A percentile compares a stretch with the other conserved stretches of the same genome.
These are phyloP conservation scores for Carpinus viminea DNA, from an alignment of 306 rosid species.

Conservation along the genomic window DNA sequence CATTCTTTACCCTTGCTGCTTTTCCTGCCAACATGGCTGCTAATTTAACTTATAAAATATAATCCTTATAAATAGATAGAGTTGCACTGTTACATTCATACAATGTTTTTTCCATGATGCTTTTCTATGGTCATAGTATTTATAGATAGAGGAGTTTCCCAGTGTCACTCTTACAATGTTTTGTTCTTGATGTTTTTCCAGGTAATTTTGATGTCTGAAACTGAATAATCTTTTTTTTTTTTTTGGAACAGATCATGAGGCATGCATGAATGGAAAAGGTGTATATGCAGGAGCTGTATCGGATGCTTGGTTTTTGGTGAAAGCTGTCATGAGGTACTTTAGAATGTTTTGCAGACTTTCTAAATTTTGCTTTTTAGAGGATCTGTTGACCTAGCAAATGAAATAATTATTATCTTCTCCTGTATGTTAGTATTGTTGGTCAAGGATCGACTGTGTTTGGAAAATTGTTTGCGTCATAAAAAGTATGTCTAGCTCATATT, in stretches of 20 bases:
- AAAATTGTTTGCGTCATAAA: background rate
- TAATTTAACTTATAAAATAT: background rate
- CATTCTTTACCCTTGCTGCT: background rate
- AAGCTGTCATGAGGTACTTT: conserved; percentile 81
- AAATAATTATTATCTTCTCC: conserved; percentile 20
- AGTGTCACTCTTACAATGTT: background rate
- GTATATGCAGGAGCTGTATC: conserved; percentile 42
- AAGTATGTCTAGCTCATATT: background rate
- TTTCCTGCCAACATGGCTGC: background rate
- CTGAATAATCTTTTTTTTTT: conserved; percentile 28
- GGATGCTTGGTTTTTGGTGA: conserved; percentile 65
- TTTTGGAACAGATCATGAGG: conserved; percentile 70
- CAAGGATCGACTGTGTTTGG: background rate
- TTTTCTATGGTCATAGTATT: background rate
- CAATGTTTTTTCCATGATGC: background rate
- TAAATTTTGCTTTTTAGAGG: conserved; percentile 21
- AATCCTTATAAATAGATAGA: background rate
- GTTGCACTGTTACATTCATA: background rate
- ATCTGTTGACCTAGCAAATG: conserved; percentile 26
- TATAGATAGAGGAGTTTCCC: too few species aligned
- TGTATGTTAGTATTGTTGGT: background rate
- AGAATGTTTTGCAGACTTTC: conserved; percentile 14
- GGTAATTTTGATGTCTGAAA: conserved; percentile 19
- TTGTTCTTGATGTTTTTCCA: conserved; percentile 14
- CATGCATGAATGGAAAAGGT: conserved; percentile 56